Percentiles rank a stretch among this genome's conserved stretches.
Evolutionary conservation across 768 basidiomycete genomes (phyloP).

Genomic region (Kwoniella dendrophila): DNA sequence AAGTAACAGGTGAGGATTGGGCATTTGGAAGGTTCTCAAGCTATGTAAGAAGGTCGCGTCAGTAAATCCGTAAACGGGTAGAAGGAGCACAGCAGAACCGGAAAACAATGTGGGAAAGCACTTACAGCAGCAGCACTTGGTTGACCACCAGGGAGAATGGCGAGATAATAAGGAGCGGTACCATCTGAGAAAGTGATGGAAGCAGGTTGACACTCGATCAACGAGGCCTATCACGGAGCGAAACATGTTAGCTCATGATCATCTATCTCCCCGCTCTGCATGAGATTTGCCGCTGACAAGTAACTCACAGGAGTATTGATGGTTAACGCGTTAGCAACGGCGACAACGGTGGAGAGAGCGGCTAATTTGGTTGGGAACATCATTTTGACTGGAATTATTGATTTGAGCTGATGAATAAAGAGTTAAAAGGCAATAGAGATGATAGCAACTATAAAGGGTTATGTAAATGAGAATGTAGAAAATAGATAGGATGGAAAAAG

Average conservation of each 20-base stretch:
- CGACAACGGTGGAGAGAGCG: slow-evolving; percentile 27
- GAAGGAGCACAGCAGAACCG: too few relatives aligned
- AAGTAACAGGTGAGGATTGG: slow-evolving; percentile 25
- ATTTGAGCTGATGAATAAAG: too few relatives aligned
- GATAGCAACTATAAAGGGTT: too few relatives aligned
- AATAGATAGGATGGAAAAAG: too few relatives aligned
- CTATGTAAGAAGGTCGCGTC: not conserved
- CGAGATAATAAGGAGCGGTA: slow-evolving; percentile 35
- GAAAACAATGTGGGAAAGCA: not conserved
- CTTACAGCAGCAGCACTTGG: slow-evolving; percentile 35
- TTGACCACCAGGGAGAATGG: slow-evolving; percentile 41
- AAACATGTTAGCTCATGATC: not conserved
- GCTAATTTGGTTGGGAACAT: slow-evolving; percentile 34
- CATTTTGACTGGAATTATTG: too few relatives aligned
- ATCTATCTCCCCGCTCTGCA: too few relatives aligned
- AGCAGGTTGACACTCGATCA: slow-evolving; percentile 44
- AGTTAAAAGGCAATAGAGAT: too few relatives aligned
- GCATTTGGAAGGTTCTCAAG: slow-evolving; percentile 26
- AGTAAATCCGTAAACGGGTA: not conserved
- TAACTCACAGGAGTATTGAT: slow-evolving; percentile 40
- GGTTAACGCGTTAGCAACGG: slow-evolving; percentile 25
- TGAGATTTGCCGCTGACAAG: not conserved
- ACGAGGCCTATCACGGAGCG: slow-evolving; percentile 27
- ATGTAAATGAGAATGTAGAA: too few relatives aligned
- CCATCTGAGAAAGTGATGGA: slow-evolving; percentile 31